Conservation (phyloP, 495 filamentous ascomycete genomes). For the Achaetomiella virescens region DNA sequence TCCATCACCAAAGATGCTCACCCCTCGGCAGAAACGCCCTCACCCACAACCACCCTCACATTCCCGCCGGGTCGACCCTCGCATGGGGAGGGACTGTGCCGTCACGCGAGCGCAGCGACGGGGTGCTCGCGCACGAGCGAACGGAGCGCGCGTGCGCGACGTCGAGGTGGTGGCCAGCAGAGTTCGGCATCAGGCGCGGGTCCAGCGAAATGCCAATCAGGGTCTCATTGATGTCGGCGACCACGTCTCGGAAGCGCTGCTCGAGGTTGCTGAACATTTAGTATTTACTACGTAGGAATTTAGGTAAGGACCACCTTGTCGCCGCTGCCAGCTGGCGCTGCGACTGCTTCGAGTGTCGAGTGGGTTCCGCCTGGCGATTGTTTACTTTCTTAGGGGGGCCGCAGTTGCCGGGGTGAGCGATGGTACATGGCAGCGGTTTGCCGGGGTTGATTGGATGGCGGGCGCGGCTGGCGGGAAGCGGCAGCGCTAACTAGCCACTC, state of each 20-base stretch:
- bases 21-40: constrained; percentile 84
- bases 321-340: constrained; percentile 3
- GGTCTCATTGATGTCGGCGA: constrained; percentile 39
- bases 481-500: constrained; percentile 4
- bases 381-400: constrained; percentile 15
- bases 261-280: constrained; percentile 36
- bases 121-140: constrained; percentile 58
- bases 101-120: constrained; percentile 68
- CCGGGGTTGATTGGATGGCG: neutral
- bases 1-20: constrained; percentile 34
- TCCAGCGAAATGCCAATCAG: constrained; percentile 42
- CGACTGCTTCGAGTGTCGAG: neutral
- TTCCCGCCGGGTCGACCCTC: constrained; percentile 61
- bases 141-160: constrained; percentile 21
- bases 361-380: constrained; percentile 10
- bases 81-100: constrained; percentile 46
- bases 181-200: constrained; percentile 41
- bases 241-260: constrained; percentile 29
- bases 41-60: constrained; percentile 89
- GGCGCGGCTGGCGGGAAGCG: constrained; percentile 1
- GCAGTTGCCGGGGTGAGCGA: constrained; percentile 27
- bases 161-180: constrained; percentile 20
- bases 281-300: neutral
- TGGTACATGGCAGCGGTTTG: neutral
- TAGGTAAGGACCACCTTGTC: neutral